Percentiles rank a stretch among this genome's conserved stretches.
Evolutionary conservation across 139 green algal genomes (phyloP).

Genomic region (Closterium sp.): DNA sequence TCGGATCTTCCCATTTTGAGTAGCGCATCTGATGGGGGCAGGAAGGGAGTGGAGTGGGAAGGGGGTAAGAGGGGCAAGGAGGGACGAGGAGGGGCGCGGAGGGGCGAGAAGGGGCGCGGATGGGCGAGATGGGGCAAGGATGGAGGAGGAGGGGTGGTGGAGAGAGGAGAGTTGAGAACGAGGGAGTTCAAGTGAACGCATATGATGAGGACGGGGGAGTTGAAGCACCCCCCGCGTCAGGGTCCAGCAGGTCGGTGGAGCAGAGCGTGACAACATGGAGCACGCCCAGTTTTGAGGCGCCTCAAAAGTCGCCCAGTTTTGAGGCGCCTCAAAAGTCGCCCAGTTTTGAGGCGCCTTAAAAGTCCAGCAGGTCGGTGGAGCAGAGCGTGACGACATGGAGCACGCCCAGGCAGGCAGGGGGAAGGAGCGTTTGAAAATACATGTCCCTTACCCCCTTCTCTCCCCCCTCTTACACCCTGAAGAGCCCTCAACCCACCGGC

Average conservation of each 20-base stretch:
- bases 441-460: neutral
- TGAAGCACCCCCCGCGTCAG: neutral
- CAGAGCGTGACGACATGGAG: conserved; percentile 75
- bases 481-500: neutral
- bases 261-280: conserved; percentile 75
- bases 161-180: no score
- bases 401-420: conserved; percentile 78
- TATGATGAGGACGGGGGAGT: neutral
- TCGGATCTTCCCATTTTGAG: conserved; percentile 75
- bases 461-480: neutral
- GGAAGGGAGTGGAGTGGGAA: no score
- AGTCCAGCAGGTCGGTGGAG: neutral
- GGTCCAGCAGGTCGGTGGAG: neutral
- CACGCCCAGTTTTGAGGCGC: conserved; percentile 63
- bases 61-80: no score
- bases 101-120: no score
- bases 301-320: no score
- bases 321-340: no score
- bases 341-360: neutral
- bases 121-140: no score
- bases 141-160: no score
- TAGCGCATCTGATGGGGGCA: no score
- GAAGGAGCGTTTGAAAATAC: conserved; percentile 49
- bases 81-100: no score
- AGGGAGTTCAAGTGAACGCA: no score